phyloP scores from a whole-genome alignment of 352 stramenopile species.

The Phytophthora meadii region DNA sequence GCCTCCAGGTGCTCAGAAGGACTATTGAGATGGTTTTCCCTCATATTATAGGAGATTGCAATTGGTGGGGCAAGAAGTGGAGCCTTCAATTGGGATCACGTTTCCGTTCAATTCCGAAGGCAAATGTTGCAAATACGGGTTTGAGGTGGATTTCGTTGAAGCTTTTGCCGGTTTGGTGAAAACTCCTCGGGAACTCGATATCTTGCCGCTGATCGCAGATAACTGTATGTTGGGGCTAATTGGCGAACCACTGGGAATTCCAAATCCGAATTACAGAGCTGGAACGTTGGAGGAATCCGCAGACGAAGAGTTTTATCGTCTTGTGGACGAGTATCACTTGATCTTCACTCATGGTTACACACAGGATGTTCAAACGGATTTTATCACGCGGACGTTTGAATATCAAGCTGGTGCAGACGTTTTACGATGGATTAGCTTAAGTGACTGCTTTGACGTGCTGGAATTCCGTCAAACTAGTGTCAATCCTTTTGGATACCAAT shows the following conservation, averaged over 20 bases:
- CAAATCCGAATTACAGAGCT: neutral
- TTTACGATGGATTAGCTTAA: neutral
- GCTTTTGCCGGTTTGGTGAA: constrained; percentile 43
- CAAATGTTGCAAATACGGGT: constrained; percentile 26
- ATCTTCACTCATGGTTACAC: constrained; percentile 13
- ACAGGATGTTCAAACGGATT: constrained; percentile 7
- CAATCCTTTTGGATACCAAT: constrained; percentile 11
- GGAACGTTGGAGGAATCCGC: neutral
- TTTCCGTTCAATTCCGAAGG: constrained; percentile 25
- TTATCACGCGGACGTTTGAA: constrained; percentile 13
- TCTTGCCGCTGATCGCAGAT: constrained; percentile 40
- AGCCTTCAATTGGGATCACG: neutral
- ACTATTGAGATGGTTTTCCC: constrained; percentile 36
- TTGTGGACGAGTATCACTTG: constrained; percentile 21
- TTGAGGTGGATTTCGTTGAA: constrained; percentile 28
- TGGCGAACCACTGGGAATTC: neutral
- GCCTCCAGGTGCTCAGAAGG: constrained; percentile 27
- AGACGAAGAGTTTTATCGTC: neutral
- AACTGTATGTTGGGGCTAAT: constrained; percentile 26
- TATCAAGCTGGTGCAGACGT: neutral
- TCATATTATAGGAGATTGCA: constrained; percentile 27
- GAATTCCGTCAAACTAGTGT: constrained; percentile 19
- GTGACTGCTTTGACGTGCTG: constrained; percentile 24
- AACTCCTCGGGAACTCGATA: constrained; percentile 38
- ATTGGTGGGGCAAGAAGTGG: constrained; percentile 17